Conservation (phyloP, 179 eudicot genomes). For the Monotropa hypopitys region DNA sequence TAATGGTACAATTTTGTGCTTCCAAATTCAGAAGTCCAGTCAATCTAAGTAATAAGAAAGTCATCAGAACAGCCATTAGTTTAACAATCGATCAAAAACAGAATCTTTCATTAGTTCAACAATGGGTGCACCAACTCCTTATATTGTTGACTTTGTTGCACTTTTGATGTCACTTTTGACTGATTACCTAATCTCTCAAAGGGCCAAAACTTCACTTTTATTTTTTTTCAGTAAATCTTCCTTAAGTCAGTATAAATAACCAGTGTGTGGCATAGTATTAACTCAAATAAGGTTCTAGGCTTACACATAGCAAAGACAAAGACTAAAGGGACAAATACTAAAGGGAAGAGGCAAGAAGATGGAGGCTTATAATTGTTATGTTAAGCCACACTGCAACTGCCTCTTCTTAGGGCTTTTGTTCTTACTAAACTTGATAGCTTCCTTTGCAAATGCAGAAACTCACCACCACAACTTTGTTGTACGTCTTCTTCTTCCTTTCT, state of each 20-base stretch:
- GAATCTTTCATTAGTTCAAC: neutral
- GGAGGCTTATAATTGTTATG: constrained; percentile 13
- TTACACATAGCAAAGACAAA: constrained; percentile 12
- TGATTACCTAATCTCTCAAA: constrained; percentile 16
- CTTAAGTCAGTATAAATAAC: constrained; percentile 5
- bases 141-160: neutral
- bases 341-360: constrained; percentile 12
- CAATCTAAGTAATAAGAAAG: neutral
- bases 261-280: neutral
- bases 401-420: constrained; percentile 20
- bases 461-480: constrained; percentile 22
- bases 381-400: constrained; percentile 5
- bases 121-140: constrained; percentile 41
- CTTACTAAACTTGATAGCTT: constrained; percentile 16
- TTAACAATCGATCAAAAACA: neutral
- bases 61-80: neutral
- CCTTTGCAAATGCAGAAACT: constrained; percentile 21
- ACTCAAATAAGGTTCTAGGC: constrained; percentile 2
- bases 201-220: neutral
- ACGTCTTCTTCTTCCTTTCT: constrained; percentile 8
- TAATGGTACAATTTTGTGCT: neutral
- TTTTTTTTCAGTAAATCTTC: constrained; percentile 14
- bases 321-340: no score
- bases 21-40: neutral
- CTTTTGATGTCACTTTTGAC: constrained; percentile 1